Evolutionary conservation across 371 early-diverging fungal species (phyloP).

Genomic region (Blakeslea trispora): DNA sequence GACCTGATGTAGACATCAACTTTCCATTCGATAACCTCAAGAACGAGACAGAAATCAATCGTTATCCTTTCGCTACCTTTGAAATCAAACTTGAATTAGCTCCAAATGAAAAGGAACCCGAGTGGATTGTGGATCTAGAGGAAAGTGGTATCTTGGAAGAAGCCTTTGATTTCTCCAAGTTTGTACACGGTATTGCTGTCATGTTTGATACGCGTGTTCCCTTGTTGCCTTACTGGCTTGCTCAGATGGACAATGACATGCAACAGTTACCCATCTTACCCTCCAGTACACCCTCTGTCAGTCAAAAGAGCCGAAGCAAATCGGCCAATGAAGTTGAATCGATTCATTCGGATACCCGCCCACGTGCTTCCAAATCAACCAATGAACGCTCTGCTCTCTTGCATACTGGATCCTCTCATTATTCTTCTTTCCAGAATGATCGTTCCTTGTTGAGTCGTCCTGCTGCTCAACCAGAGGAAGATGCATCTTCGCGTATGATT

Average conservation of each 20-base stretch:
- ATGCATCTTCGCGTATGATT: slow-evolving; percentile 15
- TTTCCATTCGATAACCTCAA: slow-evolving; percentile 82
- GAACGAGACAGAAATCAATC: slow-evolving; percentile 79
- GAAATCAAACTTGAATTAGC: slow-evolving; percentile 98
- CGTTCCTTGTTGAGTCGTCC: no score
- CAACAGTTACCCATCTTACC: slow-evolving; percentile 46
- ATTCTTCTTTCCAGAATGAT: no score
- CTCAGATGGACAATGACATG: slow-evolving; percentile 93
- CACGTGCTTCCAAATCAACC: slow-evolving; percentile 13
- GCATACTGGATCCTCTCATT: slow-evolving; percentile 2
- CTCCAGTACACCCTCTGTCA: slow-evolving; percentile 19
- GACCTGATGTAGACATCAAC: slow-evolving; percentile 86
- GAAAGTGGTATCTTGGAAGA: slow-evolving; percentile 92
- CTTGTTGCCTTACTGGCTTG: slow-evolving; percentile 97
- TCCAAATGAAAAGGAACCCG: slow-evolving; percentile 85
- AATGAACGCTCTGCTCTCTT: slow-evolving; percentile 37
- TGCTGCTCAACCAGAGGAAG: no score
- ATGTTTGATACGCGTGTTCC: slow-evolving; percentile 87
- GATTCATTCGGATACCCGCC: slow-evolving; percentile 11
- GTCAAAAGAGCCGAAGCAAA: slow-evolving; percentile 16
- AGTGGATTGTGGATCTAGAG: slow-evolving; percentile 95
- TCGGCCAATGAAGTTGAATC: slow-evolving; percentile 16
- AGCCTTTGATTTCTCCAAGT: slow-evolving; percentile 98
- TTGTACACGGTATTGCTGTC: slow-evolving; percentile 96
- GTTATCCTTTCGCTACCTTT: slow-evolving; percentile 97